phyloP scores from a whole-genome alignment of 306 rosid genomes.

The Castanea sativa region DNA sequence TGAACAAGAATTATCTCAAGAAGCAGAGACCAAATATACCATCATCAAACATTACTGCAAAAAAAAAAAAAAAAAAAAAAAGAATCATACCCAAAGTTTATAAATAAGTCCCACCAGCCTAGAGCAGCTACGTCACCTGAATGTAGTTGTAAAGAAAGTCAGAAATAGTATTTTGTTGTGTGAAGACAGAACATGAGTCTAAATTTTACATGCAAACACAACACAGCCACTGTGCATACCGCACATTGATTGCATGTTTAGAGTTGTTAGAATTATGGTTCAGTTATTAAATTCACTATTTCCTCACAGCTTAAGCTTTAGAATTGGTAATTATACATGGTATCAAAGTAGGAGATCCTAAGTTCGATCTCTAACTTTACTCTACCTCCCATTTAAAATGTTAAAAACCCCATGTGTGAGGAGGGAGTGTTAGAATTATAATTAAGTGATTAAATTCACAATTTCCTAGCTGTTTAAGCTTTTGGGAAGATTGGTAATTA shows the following conservation, averaged over 20 bases:
- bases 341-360: no score
- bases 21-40: constrained; percentile 8
- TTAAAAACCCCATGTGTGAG: no score
- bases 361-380: no score
- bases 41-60: constrained; percentile 13
- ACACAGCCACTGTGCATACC: neutral
- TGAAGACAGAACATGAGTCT: neutral
- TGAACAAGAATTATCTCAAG: constrained; percentile 14
- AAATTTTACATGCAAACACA: neutral
- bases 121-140: constrained; percentile 88
- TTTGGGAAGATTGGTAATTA: no score
- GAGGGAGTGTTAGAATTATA: no score
- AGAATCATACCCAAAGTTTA: constrained; percentile 67
- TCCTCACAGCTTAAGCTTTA: no score
- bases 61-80: constrained; percentile 18
- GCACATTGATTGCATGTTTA: neutral
- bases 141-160: constrained; percentile 16
- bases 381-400: no score
- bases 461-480: no score
- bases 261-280: no score
- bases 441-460: no score
- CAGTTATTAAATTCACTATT: no score
- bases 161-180: neutral
- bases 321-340: no score
- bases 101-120: constrained; percentile 98